phyloP scores from a whole-genome alignment of 2,329 filamentous ascomycete species.

The Trichoderma sp. region DNA sequence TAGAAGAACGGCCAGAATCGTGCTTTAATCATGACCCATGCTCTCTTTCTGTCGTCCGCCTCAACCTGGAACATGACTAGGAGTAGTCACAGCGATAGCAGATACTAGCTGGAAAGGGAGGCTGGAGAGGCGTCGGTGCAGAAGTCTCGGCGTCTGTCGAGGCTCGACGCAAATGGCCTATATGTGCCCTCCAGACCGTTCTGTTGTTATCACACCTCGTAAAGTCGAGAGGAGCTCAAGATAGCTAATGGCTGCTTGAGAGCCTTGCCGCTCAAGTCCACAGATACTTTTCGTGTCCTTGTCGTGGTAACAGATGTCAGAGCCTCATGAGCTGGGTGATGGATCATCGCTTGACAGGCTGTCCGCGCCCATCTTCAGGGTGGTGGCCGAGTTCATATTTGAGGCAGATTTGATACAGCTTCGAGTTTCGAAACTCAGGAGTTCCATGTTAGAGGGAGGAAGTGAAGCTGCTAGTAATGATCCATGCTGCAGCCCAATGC shows the following conservation, averaged over 20 bases:
- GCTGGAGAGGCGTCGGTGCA: not conserved
- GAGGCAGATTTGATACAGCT: conserved; percentile 53
- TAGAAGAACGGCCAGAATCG: not conserved
- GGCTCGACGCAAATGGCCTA: not conserved
- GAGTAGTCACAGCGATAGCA: not conserved
- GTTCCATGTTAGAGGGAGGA: conserved; percentile 29
- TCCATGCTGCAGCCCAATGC: not conserved
- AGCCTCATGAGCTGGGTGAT: not conserved
- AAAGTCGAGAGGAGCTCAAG: not conserved
- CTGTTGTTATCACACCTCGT: not conserved
- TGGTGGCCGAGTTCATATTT: conserved; percentile 37
- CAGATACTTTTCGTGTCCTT: no score
- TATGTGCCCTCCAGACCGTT: not conserved
- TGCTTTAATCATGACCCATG: not conserved
- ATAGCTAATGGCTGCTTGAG: not conserved
- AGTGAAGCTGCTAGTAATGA: conserved; percentile 16
- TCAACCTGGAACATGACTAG: not conserved
- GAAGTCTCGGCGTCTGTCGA: not conserved
- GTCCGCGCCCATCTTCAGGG: not conserved
- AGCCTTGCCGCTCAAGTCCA: not conserved
- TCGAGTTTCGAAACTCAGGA: conserved; percentile 47
- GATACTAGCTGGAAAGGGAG: not conserved
- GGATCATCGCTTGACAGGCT: not conserved
- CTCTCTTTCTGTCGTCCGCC: not conserved
- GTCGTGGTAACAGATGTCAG: no score